Percentiles rank a stretch among this genome's conserved stretches.
Evolutionary conservation across 2,329 filamentous ascomycete genomes (phyloP).

Genomic region (Talaromyces sp.): DNA sequence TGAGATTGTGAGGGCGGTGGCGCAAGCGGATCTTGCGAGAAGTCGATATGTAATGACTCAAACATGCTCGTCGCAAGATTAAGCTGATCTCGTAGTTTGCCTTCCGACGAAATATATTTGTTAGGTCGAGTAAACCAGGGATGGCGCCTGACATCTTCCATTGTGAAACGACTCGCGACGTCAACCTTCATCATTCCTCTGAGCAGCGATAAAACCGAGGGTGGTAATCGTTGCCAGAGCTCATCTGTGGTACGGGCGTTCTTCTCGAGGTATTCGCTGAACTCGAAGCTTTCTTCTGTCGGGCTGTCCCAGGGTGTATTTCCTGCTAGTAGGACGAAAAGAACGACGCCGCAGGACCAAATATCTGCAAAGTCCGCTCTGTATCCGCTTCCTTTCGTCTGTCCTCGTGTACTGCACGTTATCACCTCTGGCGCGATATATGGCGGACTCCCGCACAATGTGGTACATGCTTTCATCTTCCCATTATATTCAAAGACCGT

Average conservation of each 20-base stretch:
- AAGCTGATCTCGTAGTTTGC: constrained; percentile 73
- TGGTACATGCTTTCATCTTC: constrained; percentile 74
- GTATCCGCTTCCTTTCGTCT: constrained; percentile 46
- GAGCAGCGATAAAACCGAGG: constrained; percentile 72
- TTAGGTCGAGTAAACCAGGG: constrained; percentile 92
- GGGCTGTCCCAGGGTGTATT: constrained; percentile 99
- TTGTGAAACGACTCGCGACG: constrained; percentile 70
- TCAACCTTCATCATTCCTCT: constrained; percentile 91
- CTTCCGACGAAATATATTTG: constrained; percentile 68
- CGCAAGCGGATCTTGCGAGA: constrained; percentile 63
- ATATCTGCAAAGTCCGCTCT: constrained; percentile 79
- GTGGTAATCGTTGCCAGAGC: constrained; percentile 76
- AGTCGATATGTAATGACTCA: constrained; percentile 83
- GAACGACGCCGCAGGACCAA: constrained; percentile 97
- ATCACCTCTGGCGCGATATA: constrained; percentile 96
- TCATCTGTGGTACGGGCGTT: constrained; percentile 80
- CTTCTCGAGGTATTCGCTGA: constrained; percentile 76
- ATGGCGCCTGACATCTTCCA: constrained; percentile 81
- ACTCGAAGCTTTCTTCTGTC: constrained; percentile 82
- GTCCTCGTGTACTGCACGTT: constrained; percentile 51
- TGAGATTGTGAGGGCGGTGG: constrained; percentile 39
- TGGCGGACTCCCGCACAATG: constrained; percentile 90
- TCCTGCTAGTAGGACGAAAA: constrained; percentile 90
- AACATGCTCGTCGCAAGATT: constrained; percentile 93
- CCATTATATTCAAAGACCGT: constrained; percentile 91